Base-by-base conservation (phyloP, 441 rosid genomes). In the Populus hybrid region DNA sequence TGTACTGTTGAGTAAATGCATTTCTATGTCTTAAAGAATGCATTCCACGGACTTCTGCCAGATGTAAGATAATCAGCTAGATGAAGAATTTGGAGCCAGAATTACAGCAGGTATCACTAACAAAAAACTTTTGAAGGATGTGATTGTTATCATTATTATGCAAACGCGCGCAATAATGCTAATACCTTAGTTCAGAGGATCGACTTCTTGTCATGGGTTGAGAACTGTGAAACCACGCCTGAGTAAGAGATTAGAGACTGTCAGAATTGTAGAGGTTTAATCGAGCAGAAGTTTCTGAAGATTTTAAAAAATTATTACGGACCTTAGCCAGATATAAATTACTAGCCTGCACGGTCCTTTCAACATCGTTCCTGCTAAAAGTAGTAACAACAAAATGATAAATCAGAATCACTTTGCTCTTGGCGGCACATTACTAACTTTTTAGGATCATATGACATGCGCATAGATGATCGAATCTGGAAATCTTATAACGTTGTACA, bases 181-280 rank as follows among this genome's bases (percentile, higher is more conserved):
- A 7, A 69, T 85, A 90, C 96, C 90, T 79, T 68, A 91, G 77
- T 81, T 91, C 96, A 78, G 93, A 90, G 32, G 93, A 91, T 78
- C 96, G 86, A 42, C 93, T 91, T 86, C 96, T 85, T 34, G 96
- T 89, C 93, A 90, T 90, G 21, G 92, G 89, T 70, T 91, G 92
- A 72, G 92, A 84, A 82, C 92, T 87, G 21, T 89, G 90, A 84
- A 89, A 90, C 92, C 93, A 91, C 76, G 93, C 91, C 93, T 91
- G 87, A 77, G 83, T n/a, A 74, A 23, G 76, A 69, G 28, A 50
- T 28, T n/a, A 76, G 50, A 23, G 24, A 26, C 68, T 35, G 79
- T 83, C 77, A 82, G 57, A 79, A 71, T 30, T 40, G 10, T 26
- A 7, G 69, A 61, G 78, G n/a, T 6, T 53, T 71, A 68, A 36